Evolutionary conservation across 176 grass and related monocot genomes (phyloP), one percentile per base, ranked within the genome.

Genomic region (Zizania latifolia): DNA sequence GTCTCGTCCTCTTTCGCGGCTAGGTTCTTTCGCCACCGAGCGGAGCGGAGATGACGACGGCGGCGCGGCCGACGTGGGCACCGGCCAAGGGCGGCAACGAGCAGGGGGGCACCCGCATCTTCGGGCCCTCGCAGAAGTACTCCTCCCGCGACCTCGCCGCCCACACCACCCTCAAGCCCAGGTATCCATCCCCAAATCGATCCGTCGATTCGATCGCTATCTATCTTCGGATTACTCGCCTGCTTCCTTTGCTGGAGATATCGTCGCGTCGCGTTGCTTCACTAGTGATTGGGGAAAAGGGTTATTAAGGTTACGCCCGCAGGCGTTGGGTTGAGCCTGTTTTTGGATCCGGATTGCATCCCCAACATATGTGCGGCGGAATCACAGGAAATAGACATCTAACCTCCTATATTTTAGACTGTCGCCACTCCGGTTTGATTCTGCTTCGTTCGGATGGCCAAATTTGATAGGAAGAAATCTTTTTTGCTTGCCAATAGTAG

Each of bases 61-160:
- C 94, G 31, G 94, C 94, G 54, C 86, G 94, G 17, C 94, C 94
- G n/a, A 98, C 94, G 26, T 98, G 94, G 94, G 91, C 94, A 2
- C 94, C 94, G 35, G 94, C 95, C 16, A 99, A 99, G 84, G 95
- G 95, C 16, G 91, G 95, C 7, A 94, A 99, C 84, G 95, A 99
- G 82, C 95, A 99, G 76, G 95, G 91, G 0, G 95, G 95, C 26
- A 94, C 91, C 2, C 81, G 91, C 57, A 94, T 99, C 89, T 94
- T 99, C 61, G 95, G 95, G 0, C 95, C 95, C 22, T 99, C 95
- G 4, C 58, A 73, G 44, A 92, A 99, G 71, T 94, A 84, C 76
- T 99, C 95, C 55, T 98, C 91, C 56, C 86, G 91, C 72, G 94
- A 98, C 78, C 86, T 94, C 60, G 94, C 94, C 64, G 68, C 94